phyloP scores from a whole-genome alignment of 148 eudicot species.

The Rhododendron griersonianum region DNA sequence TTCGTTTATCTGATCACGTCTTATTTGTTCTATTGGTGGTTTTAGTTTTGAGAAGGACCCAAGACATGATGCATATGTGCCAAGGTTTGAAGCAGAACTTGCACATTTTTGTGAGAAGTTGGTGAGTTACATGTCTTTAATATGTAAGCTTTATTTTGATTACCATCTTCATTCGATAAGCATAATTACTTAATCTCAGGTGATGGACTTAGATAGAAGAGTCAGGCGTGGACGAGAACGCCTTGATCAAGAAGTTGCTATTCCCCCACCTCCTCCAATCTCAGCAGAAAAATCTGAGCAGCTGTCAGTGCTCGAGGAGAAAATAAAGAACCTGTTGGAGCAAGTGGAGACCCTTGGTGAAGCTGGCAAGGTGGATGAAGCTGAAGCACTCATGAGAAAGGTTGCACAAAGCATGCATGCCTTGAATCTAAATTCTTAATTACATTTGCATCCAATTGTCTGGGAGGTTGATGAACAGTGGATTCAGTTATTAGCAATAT shows the following conservation, averaged over 20 bases:
- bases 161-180: neutral
- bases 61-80: conserved; percentile 79
- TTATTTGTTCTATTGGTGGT: conserved; percentile 5
- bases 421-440: neutral
- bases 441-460: neutral
- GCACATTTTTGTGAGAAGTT: conserved; percentile 90
- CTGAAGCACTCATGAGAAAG: conserved; percentile 99
- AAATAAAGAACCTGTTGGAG: conserved; percentile 82
- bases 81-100: conserved; percentile 88
- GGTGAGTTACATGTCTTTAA: conserved; percentile 39
- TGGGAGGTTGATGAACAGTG: neutral
- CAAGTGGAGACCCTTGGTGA: conserved; percentile 95
- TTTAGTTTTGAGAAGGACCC: conserved; percentile 86
- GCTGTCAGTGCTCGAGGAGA: conserved; percentile 78
- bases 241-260: conserved; percentile 86
- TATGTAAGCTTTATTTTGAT: neutral
- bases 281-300: conserved; percentile 94
- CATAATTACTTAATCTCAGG: conserved; percentile 32
- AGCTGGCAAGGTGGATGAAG: conserved; percentile 98
- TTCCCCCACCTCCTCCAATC: conserved; percentile 79
- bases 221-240: conserved; percentile 95
- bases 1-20: neutral
- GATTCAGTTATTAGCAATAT: neutral
- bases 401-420: conserved; percentile 23
- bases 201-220: conserved; percentile 82